phyloP scores from a whole-genome alignment of 345 rosid genomes.

The Eucalyptus regnans region DNA sequence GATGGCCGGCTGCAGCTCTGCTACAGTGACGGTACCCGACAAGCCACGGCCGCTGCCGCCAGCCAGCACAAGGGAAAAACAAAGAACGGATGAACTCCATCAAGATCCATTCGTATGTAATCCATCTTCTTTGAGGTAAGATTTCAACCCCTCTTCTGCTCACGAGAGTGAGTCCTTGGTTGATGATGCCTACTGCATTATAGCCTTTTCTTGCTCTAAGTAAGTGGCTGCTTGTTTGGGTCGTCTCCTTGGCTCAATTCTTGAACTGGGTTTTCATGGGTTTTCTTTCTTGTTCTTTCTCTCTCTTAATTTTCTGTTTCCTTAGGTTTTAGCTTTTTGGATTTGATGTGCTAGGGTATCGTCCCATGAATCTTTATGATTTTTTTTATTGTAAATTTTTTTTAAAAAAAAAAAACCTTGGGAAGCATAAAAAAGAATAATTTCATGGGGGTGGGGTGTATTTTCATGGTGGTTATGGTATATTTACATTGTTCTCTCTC shows the following conservation, averaged over 20 bases:
- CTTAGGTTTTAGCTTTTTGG: constrained; percentile 3
- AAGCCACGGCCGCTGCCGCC: constrained; percentile 8
- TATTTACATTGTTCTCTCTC: not conserved
- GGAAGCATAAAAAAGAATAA: not conserved
- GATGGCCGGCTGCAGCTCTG: constrained; percentile 60
- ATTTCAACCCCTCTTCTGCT: not conserved
- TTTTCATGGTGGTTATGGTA: not conserved
- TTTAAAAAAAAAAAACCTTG: not conserved
- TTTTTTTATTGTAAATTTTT: not conserved
- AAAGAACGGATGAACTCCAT: constrained; percentile 42
- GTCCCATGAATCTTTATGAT: not conserved
- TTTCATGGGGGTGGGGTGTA: not conserved
- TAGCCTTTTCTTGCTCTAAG: not conserved
- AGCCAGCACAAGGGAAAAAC: constrained; percentile 69
- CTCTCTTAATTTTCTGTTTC: not conserved
- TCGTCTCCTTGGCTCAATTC: not conserved
- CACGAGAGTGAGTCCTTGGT: not conserved
- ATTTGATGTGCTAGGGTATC: constrained; percentile 7
- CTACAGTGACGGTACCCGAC: constrained; percentile 64
- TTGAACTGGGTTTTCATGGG: not conserved
- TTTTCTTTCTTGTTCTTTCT: not conserved
- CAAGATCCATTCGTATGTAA: not conserved
- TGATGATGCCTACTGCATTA: not conserved
- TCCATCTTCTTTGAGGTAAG: constrained; percentile 41
- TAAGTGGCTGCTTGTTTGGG: not conserved